Base-by-base conservation (phyloP, 805 yeast species). In the Ogataea glucozyma region DNA sequence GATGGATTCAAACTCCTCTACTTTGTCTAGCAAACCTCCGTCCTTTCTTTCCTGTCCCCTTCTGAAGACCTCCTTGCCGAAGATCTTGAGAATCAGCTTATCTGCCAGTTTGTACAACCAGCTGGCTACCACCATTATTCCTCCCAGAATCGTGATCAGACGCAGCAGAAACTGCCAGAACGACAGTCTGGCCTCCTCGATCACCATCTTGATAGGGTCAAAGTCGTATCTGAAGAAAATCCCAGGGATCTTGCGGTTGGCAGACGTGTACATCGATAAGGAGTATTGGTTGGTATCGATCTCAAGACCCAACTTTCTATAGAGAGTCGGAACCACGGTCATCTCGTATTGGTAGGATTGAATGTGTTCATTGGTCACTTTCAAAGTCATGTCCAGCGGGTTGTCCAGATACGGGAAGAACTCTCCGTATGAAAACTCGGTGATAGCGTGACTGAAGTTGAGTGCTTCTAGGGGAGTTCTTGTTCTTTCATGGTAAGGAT, bases 271-370 rank as follows among this genome's bases (percentile, higher is more conserved):
- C 46, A 76, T 80, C 4, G 85, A 75, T 17, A 85, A 63, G 1
- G 97, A 81, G 63, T 88, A 93, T 65, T 90, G 98, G 60, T 85
- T 83, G 1, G 98, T 90, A 44, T 85, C 85, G 6, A 91, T 68
- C 17, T 65, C 72, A 3, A 81, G 72, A 4, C 97, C 97, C 35
- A 88, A 64, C 55, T 81, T 79, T 43, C 74, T 75, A 58, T 81
- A 89, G 8, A 73, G 60, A 0, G 97, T 88, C 12, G 98, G 97
- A 5, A 93, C 95, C 3, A 93, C 87, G 13, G 83, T 78, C 50
- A 89, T 56, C 52, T 72, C 78, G 63, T 93, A 93, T 40, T 77
- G 77, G 64, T 70, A 87, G 1, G 72, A 62, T 44, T 75, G 80
- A 14, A 70, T 46, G 17, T 72, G 67, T 2, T 75, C 70, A 0